A percentile compares a stretch with the other conserved stretches of the same genome.
Conservation (phyloP, 164 flowering plant species). For the Sedum album region DNA sequence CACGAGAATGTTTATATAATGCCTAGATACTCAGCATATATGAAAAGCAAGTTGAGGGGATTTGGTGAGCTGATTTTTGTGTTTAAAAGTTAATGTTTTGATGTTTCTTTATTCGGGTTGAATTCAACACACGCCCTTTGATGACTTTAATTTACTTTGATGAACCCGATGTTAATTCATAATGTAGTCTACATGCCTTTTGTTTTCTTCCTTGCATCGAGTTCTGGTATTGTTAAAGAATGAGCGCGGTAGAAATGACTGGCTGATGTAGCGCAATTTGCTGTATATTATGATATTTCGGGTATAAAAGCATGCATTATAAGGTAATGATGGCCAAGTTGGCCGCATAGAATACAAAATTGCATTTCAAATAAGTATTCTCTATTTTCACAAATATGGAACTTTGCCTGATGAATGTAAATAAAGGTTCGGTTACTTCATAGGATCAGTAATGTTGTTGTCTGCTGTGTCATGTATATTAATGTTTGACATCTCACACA, state of each 20-base stretch:
- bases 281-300: not conserved
- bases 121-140: not conserved
- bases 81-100: not conserved
- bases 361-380: not conserved
- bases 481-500: not conserved
- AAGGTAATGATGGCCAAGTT: not conserved
- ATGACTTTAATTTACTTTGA: not conserved
- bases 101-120: not conserved
- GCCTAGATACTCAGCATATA: not conserved
- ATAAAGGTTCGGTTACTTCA: too few relatives aligned
- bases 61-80: not conserved
- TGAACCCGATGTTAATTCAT: not conserved
- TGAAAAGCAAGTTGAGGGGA: not conserved
- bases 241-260: not conserved
- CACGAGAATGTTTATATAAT: constrained; percentile 3
- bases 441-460: not conserved
- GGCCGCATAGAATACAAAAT: not conserved
- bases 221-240: not conserved
- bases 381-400: not conserved
- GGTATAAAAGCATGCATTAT: not conserved
- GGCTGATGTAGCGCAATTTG: not conserved
- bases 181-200: not conserved
- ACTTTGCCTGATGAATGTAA: not conserved
- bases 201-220: constrained; percentile 1
- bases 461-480: not conserved